Evolutionary conservation across 139 green algal genomes (phyloP), one percentile per base, ranked within the genome.

Genomic region (Chlorella sp.): DNA sequence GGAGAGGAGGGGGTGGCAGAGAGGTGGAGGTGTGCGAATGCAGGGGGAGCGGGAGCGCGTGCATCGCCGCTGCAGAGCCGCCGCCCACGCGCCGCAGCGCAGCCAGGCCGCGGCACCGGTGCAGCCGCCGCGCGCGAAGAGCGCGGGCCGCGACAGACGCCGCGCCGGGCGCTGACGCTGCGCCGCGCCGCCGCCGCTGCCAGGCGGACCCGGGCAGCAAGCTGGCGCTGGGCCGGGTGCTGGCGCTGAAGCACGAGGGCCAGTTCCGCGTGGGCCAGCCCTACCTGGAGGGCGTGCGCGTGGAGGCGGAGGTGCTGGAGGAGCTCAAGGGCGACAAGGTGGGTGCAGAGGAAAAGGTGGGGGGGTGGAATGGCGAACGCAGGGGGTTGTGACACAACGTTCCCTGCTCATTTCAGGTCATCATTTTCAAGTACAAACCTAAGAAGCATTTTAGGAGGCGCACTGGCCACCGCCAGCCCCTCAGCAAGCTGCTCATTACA

Each of bases 361-460:
- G 23, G 31, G 21, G 31, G 6, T 11, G 8, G 33, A 11, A 46
- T 31, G n/a, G n/a, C 29, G 31, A 14, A 21, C 9, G 9, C 8
- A 27, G 27, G n/a, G n/a, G 59, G 21, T 67, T 41, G 59, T n/a
- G 14, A 38, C 35, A 19, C 14, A 69, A 31, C 17, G 9, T 17
- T 51, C 17, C 21, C 36, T 41, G 42, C 27, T 25, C n/a, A 2
- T 45, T 29, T 64, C 67, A 81, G 76, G 70, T 95, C 9, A 90
- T 94, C 63, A 85, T 98, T 17, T 97, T 93, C 88, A 98, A 98
- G 85, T 94, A 94, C 85, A 91, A 89, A 75, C 87, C 89, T 17
- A 98, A 98, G 90, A 98, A 98, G 87, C 95, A 98, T 85, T 97
- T 94, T 86, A 73, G 88, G 17, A 50, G 58, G 7, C 91, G 86